These are phyloP conservation scores for Chimonanthus salicifolius DNA, from an alignment of 164 flowering plant species.

Conservation along the genomic window DNA sequence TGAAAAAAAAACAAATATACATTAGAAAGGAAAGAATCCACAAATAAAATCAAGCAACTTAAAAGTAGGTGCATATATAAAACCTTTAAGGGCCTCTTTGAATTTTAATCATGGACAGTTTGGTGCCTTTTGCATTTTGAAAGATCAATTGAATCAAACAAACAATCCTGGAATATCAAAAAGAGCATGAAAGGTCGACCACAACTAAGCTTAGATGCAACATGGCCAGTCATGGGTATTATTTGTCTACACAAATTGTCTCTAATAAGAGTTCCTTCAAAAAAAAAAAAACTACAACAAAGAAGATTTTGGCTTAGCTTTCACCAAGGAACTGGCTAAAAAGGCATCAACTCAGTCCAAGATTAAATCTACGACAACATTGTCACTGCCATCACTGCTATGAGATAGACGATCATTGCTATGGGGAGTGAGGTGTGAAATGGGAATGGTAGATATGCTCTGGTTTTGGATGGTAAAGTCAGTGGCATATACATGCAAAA, in stretches of 20 bases:
- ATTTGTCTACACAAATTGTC: not conserved
- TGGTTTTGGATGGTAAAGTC: too few species aligned
- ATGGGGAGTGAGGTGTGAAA: too few species aligned
- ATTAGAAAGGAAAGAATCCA: not conserved
- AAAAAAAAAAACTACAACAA: too few species aligned
- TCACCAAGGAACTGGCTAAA: not conserved
- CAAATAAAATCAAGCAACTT: not conserved
- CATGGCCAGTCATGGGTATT: not conserved
- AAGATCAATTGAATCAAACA: not conserved
- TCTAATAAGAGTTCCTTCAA: not conserved
- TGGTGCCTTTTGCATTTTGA: not conserved
- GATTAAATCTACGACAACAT: not conserved
- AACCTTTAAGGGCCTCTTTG: not conserved
- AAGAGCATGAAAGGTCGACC: not conserved
- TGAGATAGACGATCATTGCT: too few species aligned
- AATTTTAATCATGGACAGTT: not conserved
- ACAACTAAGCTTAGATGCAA: not conserved
- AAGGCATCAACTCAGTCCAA: not conserved
- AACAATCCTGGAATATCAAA: not conserved
- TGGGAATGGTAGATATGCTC: too few species aligned
- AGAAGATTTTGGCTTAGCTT: not conserved
- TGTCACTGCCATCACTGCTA: too few species aligned
- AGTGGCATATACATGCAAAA: too few species aligned
- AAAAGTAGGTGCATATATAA: not conserved
- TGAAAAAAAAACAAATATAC: slow-evolving; percentile 6